These are phyloP conservation scores for Vitis vinifera DNA, from an alignment of 164 flowering plant genomes.

Conservation along the genomic window ASM3070453v1 NC_081810.1:5221501-5222000, in stretches of 20 bases:
- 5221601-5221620: slow-evolving; percentile 32
- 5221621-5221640: slow-evolving; percentile 49
- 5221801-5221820: slow-evolving; percentile 53
- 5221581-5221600: slow-evolving; percentile 40
- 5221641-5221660: slow-evolving; percentile 45
- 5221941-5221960: neutral
- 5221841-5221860: slow-evolving; percentile 28
- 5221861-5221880: slow-evolving; percentile 36
- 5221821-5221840: slow-evolving; percentile 45
- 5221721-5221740: slow-evolving; percentile 52
- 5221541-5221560: slow-evolving; percentile 35
- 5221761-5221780: slow-evolving; percentile 48
- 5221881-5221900: slow-evolving; percentile 35
- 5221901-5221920: slow-evolving; percentile 39
- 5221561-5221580: slow-evolving; percentile 54
- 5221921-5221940: slow-evolving; percentile 15
- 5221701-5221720: slow-evolving; percentile 50
- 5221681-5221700: slow-evolving; percentile 47
- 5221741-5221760: slow-evolving; percentile 53
- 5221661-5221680: slow-evolving; percentile 60
- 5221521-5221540: slow-evolving; percentile 43
- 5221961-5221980: neutral
- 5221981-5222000: neutral
- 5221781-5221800: slow-evolving; percentile 42
- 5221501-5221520: slow-evolving; percentile 42